phyloP scores from a whole-genome alignment of 2,329 filamentous ascomycete genomes.

The Xylariaceae sp. region DNA sequence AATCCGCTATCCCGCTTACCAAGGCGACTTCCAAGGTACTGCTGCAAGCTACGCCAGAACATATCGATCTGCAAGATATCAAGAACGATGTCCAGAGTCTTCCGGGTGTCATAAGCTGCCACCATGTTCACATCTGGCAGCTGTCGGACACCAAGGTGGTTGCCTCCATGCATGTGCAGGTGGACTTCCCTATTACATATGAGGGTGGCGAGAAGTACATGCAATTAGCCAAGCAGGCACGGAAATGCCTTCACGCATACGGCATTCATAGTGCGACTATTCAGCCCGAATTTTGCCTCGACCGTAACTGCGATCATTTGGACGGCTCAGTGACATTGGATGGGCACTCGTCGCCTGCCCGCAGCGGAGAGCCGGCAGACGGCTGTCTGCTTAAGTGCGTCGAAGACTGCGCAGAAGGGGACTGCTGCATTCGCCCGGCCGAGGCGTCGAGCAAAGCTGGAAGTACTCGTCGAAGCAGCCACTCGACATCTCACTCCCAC shows the following conservation, averaged over 20 bases:
- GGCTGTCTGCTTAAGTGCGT: conserved; percentile 50
- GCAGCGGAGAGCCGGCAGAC: conserved; percentile 17
- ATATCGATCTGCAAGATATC: conserved; percentile 84
- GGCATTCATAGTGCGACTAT: conserved; percentile 97
- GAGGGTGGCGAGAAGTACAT: conserved; percentile 81
- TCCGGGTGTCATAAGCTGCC: conserved; percentile 81
- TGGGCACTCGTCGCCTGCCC: conserved; percentile 19
- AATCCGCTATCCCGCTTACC: conserved; percentile 73
- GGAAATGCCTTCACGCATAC: conserved; percentile 87
- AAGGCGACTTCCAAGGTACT: conserved; percentile 81
- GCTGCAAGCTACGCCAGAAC: conserved; percentile 87
- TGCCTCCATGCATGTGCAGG: conserved; percentile 88
- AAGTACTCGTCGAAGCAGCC: conserved; percentile 29
- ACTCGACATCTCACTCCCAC: conserved; percentile 30
- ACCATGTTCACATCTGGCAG: conserved; percentile 98
- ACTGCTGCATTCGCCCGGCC: conserved; percentile 35
- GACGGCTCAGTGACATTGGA: conserved; percentile 17
- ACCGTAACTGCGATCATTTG: conserved; percentile 38
- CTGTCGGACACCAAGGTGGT: conserved; percentile 92
- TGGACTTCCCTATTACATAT: conserved; percentile 83
- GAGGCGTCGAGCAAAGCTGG: conserved; percentile 15
- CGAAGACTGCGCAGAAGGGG: conserved; percentile 42
- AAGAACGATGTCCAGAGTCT: conserved; percentile 85
- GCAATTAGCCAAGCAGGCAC: conserved; percentile 76
- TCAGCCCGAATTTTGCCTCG: conserved; percentile 79